phyloP scores from a whole-genome alignment of 2,329 filamentous ascomycete genomes.

The Fusarium sp. region DNA sequence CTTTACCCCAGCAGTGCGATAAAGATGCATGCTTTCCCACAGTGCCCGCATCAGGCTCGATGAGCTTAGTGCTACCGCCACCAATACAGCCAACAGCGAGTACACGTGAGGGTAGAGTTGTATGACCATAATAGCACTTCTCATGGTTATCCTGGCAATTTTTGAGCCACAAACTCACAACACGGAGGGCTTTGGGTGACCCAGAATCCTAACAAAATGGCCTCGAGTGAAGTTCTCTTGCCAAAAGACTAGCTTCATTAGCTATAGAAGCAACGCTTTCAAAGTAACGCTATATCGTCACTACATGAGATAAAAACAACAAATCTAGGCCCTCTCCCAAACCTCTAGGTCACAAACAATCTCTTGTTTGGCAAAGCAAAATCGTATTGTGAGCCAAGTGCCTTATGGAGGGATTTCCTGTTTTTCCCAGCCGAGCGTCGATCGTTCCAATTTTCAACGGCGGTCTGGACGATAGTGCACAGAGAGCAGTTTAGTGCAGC shows the following conservation, averaged over 20 bases:
- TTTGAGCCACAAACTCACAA: background rate
- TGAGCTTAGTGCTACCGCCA: background rate
- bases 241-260: accelerated
- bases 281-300: accelerated
- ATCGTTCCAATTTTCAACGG: background rate
- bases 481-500: background rate
- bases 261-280: accelerated
- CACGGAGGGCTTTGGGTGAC: accelerated
- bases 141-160: background rate
- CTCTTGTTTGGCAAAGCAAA: accelerated
- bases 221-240: accelerated
- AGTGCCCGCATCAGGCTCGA: background rate
- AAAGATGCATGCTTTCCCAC: background rate
- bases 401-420: accelerated
- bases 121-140: accelerated
- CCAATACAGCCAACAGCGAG: background rate
- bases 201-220: background rate
- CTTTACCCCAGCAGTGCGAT: background rate
- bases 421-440: background rate
- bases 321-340: accelerated
- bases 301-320: accelerated
- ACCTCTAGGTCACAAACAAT: background rate
- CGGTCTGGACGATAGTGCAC: accelerated
- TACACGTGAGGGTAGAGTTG: accelerated
- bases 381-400: accelerated